A percentile compares a stretch with the other conserved stretches of the same genome.
phyloP scores from a whole-genome alignment of 257 asterid species.

The Buddleja alternifolia region DNA sequence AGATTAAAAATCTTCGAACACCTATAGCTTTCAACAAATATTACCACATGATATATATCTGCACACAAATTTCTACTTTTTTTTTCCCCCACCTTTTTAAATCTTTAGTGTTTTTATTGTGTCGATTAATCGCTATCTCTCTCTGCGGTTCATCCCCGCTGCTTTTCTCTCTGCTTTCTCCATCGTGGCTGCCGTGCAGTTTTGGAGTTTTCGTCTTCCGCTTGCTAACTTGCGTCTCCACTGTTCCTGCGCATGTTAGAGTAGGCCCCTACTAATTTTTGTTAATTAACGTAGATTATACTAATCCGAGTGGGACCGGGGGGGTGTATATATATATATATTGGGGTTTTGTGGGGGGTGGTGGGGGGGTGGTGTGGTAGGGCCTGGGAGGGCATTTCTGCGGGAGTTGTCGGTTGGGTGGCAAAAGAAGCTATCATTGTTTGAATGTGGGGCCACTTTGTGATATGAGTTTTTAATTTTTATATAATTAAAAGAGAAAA shows the following conservation, averaged over 20 bases:
- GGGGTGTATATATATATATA: too few species aligned
- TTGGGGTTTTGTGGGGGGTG: too few species aligned
- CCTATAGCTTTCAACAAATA: constrained; percentile 31
- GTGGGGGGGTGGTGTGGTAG: constrained; percentile 2
- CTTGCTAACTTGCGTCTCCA: constrained; percentile 26
- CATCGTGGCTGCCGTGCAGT: constrained; percentile 45
- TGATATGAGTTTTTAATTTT: too few species aligned
- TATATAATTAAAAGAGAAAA: too few species aligned
- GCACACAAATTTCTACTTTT: not conserved
- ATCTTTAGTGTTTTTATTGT: constrained; percentile 4
- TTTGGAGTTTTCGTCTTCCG: constrained; percentile 28
- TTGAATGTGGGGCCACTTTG: constrained; percentile 29
- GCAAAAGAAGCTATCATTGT: constrained; percentile 38
- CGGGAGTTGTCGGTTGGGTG: constrained; percentile 34
- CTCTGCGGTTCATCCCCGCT: constrained; percentile 30
- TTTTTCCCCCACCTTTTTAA: not conserved
- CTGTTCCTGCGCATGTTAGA: constrained; percentile 33
- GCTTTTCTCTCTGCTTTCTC: constrained; percentile 39
- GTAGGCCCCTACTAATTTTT: not conserved
- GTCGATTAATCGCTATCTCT: constrained; percentile 45
- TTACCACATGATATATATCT: constrained; percentile 25
- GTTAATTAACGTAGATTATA: too few species aligned
- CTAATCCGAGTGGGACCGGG: not conserved
- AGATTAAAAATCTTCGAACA: constrained; percentile 31
- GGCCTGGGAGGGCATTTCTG: constrained; percentile 5